Conservation (phyloP, 306 rosid species). For the Cicer arietinum region DNA sequence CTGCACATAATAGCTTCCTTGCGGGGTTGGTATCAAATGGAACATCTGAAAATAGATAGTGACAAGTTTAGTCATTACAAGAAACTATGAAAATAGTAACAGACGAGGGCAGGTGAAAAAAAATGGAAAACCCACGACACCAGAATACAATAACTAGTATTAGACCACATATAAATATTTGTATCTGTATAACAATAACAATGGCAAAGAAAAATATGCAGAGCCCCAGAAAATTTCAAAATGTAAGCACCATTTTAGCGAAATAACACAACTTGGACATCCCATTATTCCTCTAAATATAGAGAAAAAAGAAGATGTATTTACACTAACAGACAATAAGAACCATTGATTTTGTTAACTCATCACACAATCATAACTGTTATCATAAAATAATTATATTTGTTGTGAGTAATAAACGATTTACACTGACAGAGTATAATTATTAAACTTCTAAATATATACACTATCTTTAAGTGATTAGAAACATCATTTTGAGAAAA, state of each 20-base stretch:
- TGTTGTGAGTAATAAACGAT: too few relatives aligned
- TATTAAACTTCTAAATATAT: neutral
- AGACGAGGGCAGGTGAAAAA: neutral
- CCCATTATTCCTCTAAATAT: neutral
- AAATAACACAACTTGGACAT: slow-evolving; percentile 14
- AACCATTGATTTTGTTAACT: too few relatives aligned
- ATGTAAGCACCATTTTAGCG: neutral
- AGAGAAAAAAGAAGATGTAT: too few relatives aligned
- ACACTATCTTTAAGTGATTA: neutral
- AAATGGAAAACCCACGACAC: neutral
- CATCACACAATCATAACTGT: too few relatives aligned
- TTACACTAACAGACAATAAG: too few relatives aligned
- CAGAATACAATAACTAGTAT: neutral
- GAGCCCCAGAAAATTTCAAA: neutral
- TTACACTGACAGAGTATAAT: too few relatives aligned
- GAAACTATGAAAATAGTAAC: slow-evolving; percentile 1
- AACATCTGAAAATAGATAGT: slow-evolving; percentile 70
- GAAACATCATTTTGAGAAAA: slow-evolving; percentile 5
- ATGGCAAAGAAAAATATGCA: neutral
- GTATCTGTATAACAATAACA: neutral
- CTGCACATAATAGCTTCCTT: slow-evolving; percentile 76
- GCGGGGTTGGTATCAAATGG: slow-evolving; percentile 86
- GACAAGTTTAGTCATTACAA: slow-evolving; percentile 14
- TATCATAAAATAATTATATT: too few relatives aligned
- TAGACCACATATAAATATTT: neutral